phyloP scores from a whole-genome alignment of 78 protist species.

The Isochrysis galbana region DNA sequence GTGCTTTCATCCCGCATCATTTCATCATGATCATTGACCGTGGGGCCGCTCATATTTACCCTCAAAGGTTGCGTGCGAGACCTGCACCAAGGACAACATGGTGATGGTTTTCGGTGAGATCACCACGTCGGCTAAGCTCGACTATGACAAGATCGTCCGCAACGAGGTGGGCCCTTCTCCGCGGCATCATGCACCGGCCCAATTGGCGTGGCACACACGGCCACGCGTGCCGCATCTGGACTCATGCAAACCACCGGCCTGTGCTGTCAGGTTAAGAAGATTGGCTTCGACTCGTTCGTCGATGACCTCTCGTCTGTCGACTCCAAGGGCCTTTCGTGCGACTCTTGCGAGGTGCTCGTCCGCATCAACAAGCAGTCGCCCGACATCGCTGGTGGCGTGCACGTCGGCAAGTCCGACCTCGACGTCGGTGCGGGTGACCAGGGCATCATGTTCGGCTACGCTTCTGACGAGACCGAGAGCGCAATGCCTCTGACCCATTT shows the following conservation, averaged over 20 bases:
- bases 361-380: conserved; percentile 98
- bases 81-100: conserved; percentile 96
- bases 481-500: conserved; percentile 90
- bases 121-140: conserved; percentile 93
- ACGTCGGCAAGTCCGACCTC: conserved; percentile 76
- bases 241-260: neutral
- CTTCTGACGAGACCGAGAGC: conserved; percentile 96
- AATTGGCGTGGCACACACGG: no score
- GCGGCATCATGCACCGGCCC: no score
- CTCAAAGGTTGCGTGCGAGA: conserved; percentile 64
- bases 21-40: neutral
- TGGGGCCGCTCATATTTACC: neutral
- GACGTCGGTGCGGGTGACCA: conserved; percentile 99
- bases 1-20: neutral
- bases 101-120: conserved; percentile 99
- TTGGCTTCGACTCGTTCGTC: conserved; percentile 89
- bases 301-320: conserved; percentile 19
- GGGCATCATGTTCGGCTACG: conserved; percentile 99
- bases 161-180: conserved; percentile 28
- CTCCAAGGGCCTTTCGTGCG: conserved; percentile 31
- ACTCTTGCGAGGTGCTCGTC: conserved; percentile 94
- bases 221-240: neutral
- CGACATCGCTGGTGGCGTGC: conserved; percentile 98
- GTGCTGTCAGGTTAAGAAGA: conserved; percentile 77
- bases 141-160: conserved; percentile 97